A percentile compares a stretch with the other conserved stretches of the same genome.
Evolutionary conservation across 805 yeast species (phyloP).

Genomic region (Zygotorulaspora chibaensis): DNA sequence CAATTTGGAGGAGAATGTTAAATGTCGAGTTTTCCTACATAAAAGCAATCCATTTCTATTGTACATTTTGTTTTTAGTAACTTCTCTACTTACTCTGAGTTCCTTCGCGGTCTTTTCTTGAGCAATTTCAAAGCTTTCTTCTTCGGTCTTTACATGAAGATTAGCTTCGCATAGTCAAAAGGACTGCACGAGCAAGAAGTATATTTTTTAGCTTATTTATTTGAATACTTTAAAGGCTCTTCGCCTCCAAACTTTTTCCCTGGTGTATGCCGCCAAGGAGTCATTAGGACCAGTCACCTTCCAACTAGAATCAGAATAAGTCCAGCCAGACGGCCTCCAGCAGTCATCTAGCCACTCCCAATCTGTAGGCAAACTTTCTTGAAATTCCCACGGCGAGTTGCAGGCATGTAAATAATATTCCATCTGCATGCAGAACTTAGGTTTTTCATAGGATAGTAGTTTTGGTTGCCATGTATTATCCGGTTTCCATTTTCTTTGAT

Average conservation of each 20-base stretch:
- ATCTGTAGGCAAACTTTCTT: constrained; percentile 14
- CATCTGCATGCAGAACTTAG: constrained; percentile 13
- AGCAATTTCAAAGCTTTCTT: too few species aligned
- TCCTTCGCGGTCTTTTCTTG: too few species aligned
- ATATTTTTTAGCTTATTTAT: background rate
- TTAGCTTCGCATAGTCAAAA: too few species aligned
- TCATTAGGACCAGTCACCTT: constrained; percentile 20
- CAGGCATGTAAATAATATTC: constrained; percentile 6
- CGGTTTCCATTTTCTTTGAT: constrained; percentile 31
- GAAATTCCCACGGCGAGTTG: constrained; percentile 23
- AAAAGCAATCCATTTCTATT: background rate
- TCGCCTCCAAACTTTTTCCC: constrained; percentile 27
- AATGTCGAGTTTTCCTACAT: background rate
- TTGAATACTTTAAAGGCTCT: constrained; percentile 13
- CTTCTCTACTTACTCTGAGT: too few species aligned
- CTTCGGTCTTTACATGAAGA: too few species aligned
- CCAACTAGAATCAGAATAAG: constrained; percentile 29
- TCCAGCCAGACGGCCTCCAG: constrained; percentile 29
- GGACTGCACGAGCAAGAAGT: background rate
- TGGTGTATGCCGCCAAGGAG: constrained; percentile 27
- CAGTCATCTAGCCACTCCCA: constrained; percentile 31
- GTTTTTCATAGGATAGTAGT: constrained; percentile 27
- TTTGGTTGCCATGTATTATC: constrained; percentile 21
- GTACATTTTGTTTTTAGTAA: background rate
- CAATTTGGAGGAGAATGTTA: constrained; percentile 5